phyloP scores from a whole-genome alignment of 345 rosid species.

The Trapa bicornis region DNA sequence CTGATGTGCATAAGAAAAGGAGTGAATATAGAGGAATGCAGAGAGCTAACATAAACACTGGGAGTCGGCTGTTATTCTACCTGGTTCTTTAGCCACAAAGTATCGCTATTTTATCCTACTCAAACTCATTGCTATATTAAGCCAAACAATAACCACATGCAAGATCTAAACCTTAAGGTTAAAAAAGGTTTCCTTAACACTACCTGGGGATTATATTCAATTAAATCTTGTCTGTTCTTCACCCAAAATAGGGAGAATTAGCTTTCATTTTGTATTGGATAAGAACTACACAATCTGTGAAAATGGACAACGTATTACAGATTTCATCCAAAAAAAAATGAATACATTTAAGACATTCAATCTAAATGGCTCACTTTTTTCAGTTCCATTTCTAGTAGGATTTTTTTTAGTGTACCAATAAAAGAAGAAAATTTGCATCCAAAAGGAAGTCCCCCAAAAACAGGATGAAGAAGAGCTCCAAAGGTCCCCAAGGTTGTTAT shows the following conservation, averaged over 20 bases:
- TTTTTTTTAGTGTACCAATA: not conserved
- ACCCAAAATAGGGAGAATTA: not conserved
- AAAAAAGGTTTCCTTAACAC: not conserved
- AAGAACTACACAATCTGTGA: not conserved
- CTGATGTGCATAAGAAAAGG: conserved; percentile 23
- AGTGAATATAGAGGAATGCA: not conserved
- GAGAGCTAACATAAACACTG: not conserved
- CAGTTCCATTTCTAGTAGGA: not conserved
- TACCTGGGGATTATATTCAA: too few species aligned
- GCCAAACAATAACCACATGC: not conserved
- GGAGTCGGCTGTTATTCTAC: not conserved
- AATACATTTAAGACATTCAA: not conserved
- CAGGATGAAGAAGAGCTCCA: not conserved
- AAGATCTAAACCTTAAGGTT: not conserved
- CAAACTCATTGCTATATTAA: not conserved
- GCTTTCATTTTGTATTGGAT: not conserved
- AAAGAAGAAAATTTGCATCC: not conserved
- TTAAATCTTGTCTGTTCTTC: not conserved
- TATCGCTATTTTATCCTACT: not conserved
- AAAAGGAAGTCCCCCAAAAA: not conserved
- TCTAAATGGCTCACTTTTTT: not conserved
- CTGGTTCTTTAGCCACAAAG: not conserved
- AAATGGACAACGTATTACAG: not conserved
- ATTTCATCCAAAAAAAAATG: not conserved
- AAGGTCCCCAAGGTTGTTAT: not conserved